Evolutionary conservation across 345 rosid genomes (phyloP), one percentile per base, ranked within the genome.

Genomic region (Euphorbia tirucalli): DNA sequence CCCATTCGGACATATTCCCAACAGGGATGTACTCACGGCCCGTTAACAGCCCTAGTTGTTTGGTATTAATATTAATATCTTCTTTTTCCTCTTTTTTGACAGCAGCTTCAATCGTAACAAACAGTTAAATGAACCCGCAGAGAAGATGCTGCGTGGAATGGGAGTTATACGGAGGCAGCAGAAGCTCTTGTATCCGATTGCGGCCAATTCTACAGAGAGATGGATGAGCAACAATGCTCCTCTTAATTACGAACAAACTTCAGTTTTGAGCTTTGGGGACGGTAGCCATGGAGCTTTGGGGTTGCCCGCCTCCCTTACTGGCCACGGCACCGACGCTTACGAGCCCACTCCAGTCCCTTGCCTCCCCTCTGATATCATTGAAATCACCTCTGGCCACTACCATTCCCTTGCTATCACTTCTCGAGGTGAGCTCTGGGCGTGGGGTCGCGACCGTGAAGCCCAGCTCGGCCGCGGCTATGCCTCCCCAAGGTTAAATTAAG

Each of bases 361-460:
- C 7, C 83, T 95, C 3, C 99, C 97, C 43, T 69, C 84, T 11
- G 90, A 90, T 49, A 61, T 92, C 70, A 65, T 73, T 22, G 62
- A 61, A 30, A 71, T 95, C 49, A 68, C 79, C 57, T 87, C 96
- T 1, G 97, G 97, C 28, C 99, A 92, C 70, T 95, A 92, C 79
- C 97, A 95, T 79, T 95, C 97, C 54, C 97, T 95, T 25, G 97
- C 99, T 54, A 86, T 90, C 65, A 89, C 93, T 66, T 88, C 87
- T 56, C 69, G 41, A 22, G 99, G 99, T 43, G 80, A 80, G 31
- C 74, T 92, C 72, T 95, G 96, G 97, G 81, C 88, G 28, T 92
- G 97, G 99, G 97, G 99, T 65, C 93, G 98, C 41, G 84, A 92
- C 80, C 72, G 81, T 11, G 99, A 95, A 74, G 86, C 76, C 28